Evolutionary conservation across 805 yeast species (phyloP).

Genomic region (Candida coquimbonensis): DNA sequence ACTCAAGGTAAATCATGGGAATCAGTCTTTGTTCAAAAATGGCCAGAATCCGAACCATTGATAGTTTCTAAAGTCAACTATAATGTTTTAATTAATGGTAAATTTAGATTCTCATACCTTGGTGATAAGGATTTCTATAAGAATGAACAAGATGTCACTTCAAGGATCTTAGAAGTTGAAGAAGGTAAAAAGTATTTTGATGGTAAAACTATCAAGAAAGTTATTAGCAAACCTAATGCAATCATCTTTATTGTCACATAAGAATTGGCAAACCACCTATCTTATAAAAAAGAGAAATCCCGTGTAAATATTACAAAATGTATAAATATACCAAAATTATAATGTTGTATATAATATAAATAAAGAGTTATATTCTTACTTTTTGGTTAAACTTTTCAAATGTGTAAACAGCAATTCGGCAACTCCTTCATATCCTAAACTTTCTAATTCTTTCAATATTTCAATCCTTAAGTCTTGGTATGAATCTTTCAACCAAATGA

Average conservation of each 20-base stretch:
- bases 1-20: constrained; percentile 28
- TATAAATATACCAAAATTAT: too few relatives aligned
- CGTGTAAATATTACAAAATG: too few relatives aligned
- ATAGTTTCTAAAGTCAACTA: constrained; percentile 35
- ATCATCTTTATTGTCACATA: constrained; percentile 18
- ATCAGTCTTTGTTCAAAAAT: constrained; percentile 49
- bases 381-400: constrained; percentile 38
- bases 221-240: constrained; percentile 43
- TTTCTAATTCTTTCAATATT: constrained; percentile 35
- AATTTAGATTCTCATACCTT: constrained; percentile 42
- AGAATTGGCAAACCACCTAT: background rate
- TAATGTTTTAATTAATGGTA: constrained; percentile 71
- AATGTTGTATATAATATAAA: background rate
- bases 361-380: constrained; percentile 3
- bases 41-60: constrained; percentile 50
- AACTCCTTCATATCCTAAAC: constrained; percentile 41
- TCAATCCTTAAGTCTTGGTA: constrained; percentile 41
- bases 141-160: constrained; percentile 31
- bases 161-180: constrained; percentile 24
- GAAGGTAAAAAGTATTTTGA: constrained; percentile 36
- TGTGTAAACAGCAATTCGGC: constrained; percentile 46
- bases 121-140: constrained; percentile 31
- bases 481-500: constrained; percentile 31
- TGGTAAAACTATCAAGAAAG: constrained; percentile 38
- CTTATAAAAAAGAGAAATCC: background rate